Evolutionary conservation across 1,284 basidiomycete genomes (phyloP), one percentile per base, ranked within the genome.

Genomic region (Bjerkandera adusta): DNA sequence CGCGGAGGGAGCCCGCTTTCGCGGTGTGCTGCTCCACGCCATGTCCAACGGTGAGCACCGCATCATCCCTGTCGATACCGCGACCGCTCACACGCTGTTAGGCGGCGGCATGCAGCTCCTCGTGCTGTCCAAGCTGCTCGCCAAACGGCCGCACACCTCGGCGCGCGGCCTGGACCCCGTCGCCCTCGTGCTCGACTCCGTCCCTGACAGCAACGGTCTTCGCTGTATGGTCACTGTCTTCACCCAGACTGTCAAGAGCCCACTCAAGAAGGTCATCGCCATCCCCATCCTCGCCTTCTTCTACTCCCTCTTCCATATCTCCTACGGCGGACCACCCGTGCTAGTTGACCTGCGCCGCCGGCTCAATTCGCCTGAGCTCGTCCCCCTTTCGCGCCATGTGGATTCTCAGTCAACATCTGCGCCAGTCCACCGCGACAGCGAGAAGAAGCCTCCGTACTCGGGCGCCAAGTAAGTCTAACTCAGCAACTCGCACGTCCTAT

Each of bases 41-140:
- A 49, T 52, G 43, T 52, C 50, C 20, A 52, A 52, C 20, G 50
- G 50, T 46, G 27, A 21, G 42, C 29, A 29, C 36, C 21, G 26
- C 15, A 18, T 34, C 18, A 30, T 20, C 38, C 43, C 18, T n/a
- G 15, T 38, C 11, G n/a, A 22, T 27, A 18, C 24, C 6, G 26
- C 5, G 15, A 12, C 29, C 12, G 15, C 41, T 34, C 29, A 43
- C 24, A 16, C 18, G 5, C 30, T 20, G 34, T 22, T 13, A 51
- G 50, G 50, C 25, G 50, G 50, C 29, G 50, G 46, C 10, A 43
- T 47, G 21, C 50, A 52, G 22, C 40, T 49, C 11, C 33, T 52
- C 29, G 40, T 35, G 15, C 39, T 49, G 7, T 49, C 50, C 1
- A 52, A 47, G 32, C 36, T 49, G 4, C 46, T 52, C 12, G 47